Conservation (phyloP, 441 rosid species). For the Melianthus villosus region DNA sequence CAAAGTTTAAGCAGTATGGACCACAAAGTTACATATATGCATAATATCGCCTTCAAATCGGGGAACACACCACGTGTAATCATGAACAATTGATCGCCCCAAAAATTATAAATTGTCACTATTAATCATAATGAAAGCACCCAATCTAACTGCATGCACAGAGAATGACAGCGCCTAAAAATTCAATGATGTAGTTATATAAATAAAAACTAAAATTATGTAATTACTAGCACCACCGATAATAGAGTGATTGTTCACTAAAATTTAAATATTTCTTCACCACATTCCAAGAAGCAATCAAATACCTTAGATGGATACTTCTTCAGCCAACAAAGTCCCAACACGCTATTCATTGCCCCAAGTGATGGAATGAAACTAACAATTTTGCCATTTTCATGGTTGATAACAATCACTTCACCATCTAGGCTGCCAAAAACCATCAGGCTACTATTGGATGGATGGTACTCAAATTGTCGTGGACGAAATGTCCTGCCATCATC, state of each 20-base stretch:
- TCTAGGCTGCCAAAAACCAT: slow-evolving; percentile 86
- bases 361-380: slow-evolving; percentile 52
- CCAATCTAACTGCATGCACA: too few species aligned
- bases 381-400: slow-evolving; percentile 66
- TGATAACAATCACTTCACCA: slow-evolving; percentile 75
- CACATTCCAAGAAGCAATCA: not conserved
- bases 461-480: slow-evolving; percentile 92
- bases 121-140: too few species aligned
- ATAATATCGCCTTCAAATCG: too few species aligned
- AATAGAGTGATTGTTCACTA: slow-evolving; percentile 5
- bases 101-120: too few species aligned
- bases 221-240: too few species aligned
- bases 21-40: too few species aligned
- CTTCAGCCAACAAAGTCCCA: slow-evolving; percentile 96
- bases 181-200: not conserved
- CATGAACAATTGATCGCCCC: too few species aligned
- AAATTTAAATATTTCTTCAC: not conserved
- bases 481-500: slow-evolving; percentile 34
- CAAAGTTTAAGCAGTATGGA: too few species aligned
- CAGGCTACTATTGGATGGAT: slow-evolving; percentile 53
- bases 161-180: not conserved
- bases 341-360: slow-evolving; percentile 63
- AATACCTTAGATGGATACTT: slow-evolving; percentile 65
- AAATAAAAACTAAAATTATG: not conserved
- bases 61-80: too few species aligned